Conservation (phyloP, 2,329 filamentous ascomycete genomes). For the Aspergillus sergii region DNA sequence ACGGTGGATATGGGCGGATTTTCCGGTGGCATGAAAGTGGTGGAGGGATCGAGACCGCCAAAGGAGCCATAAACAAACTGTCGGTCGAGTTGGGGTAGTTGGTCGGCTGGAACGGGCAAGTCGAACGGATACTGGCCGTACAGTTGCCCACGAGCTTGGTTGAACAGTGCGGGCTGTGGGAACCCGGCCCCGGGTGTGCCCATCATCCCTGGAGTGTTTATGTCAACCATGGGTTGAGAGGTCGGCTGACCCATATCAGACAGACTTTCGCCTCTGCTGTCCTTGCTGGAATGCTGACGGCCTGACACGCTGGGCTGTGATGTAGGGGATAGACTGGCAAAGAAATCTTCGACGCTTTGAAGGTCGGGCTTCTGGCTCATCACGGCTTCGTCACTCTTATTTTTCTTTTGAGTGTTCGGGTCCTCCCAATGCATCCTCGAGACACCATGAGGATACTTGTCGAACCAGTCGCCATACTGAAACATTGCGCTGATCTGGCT, state of each 20-base stretch:
- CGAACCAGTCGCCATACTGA: slow-evolving; percentile 98
- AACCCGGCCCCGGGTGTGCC: slow-evolving; percentile 37
- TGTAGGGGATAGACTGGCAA: slow-evolving; percentile 74
- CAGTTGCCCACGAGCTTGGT: slow-evolving; percentile 28
- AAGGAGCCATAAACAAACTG: slow-evolving; percentile 78
- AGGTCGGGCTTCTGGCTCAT: slow-evolving; percentile 85
- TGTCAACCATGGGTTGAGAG: slow-evolving; percentile 30
- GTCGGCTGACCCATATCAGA: slow-evolving; percentile 30
- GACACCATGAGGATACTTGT: slow-evolving; percentile 89
- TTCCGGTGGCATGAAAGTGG: slow-evolving; percentile 32
- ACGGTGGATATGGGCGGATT: slow-evolving; percentile 31
- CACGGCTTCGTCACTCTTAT: slow-evolving; percentile 82
- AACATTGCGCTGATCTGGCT: slow-evolving; percentile 67
- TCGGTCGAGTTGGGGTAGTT: slow-evolving; percentile 70
- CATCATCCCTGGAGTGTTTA: slow-evolving; percentile 31
- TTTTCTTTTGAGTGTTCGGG: slow-evolving; percentile 68
- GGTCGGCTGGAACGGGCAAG: slow-evolving; percentile 41
- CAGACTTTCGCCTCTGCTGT: slow-evolving; percentile 29
- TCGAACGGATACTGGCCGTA: slow-evolving; percentile 40
- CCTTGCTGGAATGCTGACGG: slow-evolving; percentile 45
- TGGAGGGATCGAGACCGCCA: slow-evolving; percentile 52
- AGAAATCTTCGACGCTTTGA: slow-evolving; percentile 94
- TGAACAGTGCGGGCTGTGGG: slow-evolving; percentile 39
- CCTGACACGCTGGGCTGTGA: slow-evolving; percentile 46
- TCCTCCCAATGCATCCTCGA: slow-evolving; percentile 82